A percentile compares a stretch with the other conserved stretches of the same genome.
phyloP scores from a whole-genome alignment of 192 early-diverging fungal species.

The Dispira simplex region DNA sequence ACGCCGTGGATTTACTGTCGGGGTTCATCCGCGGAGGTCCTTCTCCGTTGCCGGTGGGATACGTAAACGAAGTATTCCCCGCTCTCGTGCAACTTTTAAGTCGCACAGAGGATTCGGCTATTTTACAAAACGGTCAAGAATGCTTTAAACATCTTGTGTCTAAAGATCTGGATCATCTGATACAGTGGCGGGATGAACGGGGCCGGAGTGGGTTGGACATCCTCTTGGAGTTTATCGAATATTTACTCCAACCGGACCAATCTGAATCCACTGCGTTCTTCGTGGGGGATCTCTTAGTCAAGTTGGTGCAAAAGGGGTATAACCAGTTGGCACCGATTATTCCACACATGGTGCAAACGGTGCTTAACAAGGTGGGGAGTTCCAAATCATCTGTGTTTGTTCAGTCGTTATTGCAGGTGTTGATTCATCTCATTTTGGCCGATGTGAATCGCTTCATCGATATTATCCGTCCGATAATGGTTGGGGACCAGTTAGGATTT shows the following conservation, averaged over 20 bases:
- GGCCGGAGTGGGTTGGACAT: conserved; percentile 48
- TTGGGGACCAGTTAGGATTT: not conserved
- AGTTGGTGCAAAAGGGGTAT: conserved; percentile 64
- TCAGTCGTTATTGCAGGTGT: conserved; percentile 71
- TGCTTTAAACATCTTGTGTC: conserved; percentile 66
- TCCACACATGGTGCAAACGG: conserved; percentile 63
- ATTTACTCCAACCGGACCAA: conserved; percentile 53
- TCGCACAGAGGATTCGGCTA: conserved; percentile 47
- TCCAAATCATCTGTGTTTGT: conserved; percentile 69
- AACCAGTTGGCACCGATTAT: conserved; percentile 34
- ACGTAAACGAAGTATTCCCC: conserved; percentile 65
- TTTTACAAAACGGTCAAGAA: conserved; percentile 82
- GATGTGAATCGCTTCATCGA: conserved; percentile 24
- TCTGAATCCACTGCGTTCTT: conserved; percentile 73
- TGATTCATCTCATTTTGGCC: conserved; percentile 64
- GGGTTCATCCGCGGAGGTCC: conserved; percentile 52
- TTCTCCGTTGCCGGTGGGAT: conserved; percentile 53
- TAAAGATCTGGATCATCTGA: conserved; percentile 57
- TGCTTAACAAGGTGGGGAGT: conserved; percentile 47
- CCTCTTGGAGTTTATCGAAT: conserved; percentile 66
- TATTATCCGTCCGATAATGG: too few species aligned
- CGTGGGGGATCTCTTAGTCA: conserved; percentile 75
- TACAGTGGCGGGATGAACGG: conserved; percentile 44
- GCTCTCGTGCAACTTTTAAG: conserved; percentile 58
- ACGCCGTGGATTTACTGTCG: conserved; percentile 57